A percentile compares a stretch with the other conserved stretches of the same genome.
Evolutionary conservation across 2,329 filamentous ascomycete species (phyloP).

Genomic region (Balansia obtecta): DNA sequence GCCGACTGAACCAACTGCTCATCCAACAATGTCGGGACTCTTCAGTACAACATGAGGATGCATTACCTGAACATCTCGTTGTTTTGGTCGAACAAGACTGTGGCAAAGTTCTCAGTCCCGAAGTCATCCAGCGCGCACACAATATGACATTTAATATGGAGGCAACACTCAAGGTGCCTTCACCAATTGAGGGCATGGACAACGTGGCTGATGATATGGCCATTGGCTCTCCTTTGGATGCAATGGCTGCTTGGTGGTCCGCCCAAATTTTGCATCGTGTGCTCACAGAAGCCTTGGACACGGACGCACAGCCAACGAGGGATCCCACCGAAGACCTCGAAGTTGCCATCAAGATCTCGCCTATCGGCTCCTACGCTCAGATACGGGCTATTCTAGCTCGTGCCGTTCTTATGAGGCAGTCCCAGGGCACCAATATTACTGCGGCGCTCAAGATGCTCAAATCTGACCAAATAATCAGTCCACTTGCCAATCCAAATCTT

Average conservation of each 20-base stretch:
- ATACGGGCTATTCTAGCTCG: conserved; percentile 46
- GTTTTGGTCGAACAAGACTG: conserved; percentile 67
- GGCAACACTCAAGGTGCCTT: conserved; percentile 52
- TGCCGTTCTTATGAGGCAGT: conserved; percentile 41
- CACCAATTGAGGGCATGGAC: conserved; percentile 62
- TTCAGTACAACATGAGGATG: conserved; percentile 37
- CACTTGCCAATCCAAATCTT: conserved; percentile 19
- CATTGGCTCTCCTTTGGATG: conserved; percentile 78
- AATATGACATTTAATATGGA: conserved; percentile 81
- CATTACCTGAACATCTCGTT: conserved; percentile 63
- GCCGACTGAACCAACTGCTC: conserved; percentile 44
- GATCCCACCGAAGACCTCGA: conserved; percentile 37
- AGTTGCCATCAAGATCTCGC: conserved; percentile 60
- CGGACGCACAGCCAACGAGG: conserved; percentile 22
- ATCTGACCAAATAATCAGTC: conserved; percentile 15
- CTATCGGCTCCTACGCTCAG: conserved; percentile 62
- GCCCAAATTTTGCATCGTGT: conserved; percentile 58
- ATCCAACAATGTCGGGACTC: conserved; percentile 27
- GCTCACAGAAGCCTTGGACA: conserved; percentile 50
- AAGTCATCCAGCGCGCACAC: conserved; percentile 72
- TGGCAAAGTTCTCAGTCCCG: conserved; percentile 66
- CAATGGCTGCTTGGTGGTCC: conserved; percentile 85
- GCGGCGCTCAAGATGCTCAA: conserved; percentile 39
- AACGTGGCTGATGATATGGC: conserved; percentile 74
- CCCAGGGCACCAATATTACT: conserved; percentile 43